Conservation (phyloP, 352 stramenopile genomes). For the Phytophthora nicotianae region DNA sequence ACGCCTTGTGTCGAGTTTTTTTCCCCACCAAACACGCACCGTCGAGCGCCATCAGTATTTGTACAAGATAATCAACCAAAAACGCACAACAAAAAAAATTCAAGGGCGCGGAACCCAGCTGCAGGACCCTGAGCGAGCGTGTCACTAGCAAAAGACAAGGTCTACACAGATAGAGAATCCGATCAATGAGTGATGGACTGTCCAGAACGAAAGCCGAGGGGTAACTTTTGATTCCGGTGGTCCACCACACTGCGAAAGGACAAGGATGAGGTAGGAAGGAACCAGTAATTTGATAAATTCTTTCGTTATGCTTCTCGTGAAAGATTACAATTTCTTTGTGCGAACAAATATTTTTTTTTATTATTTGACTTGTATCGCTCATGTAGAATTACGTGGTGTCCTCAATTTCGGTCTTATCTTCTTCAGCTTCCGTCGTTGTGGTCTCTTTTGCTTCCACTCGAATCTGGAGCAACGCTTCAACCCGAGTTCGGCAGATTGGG, state of each 20-base stretch:
- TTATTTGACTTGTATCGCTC: constrained; percentile 1
- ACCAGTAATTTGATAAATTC: constrained; percentile 46
- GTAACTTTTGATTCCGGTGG: constrained; percentile 38
- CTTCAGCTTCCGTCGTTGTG: constrained; percentile 24
- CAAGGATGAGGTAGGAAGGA: constrained; percentile 38
- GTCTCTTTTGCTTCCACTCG: constrained; percentile 58
- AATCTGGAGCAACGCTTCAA: constrained; percentile 84
- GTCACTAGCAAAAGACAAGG: constrained; percentile 12
- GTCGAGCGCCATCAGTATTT: constrained; percentile 39
- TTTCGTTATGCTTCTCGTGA: constrained; percentile 29
- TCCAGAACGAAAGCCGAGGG: constrained; percentile 33
- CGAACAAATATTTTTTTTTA: neutral
- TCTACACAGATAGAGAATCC: constrained; percentile 41
- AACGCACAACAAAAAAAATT: constrained; percentile 45
- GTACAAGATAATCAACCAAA: constrained; percentile 54
- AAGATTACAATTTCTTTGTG: no score
- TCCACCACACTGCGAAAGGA: constrained; percentile 20
- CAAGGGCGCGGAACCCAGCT: constrained; percentile 23
- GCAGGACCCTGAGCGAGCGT: constrained; percentile 15
- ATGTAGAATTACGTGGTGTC: constrained; percentile 11
- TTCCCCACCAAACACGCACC: constrained; percentile 30
- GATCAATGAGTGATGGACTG: constrained; percentile 19
- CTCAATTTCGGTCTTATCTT: constrained; percentile 27
- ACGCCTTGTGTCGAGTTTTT: constrained; percentile 30
- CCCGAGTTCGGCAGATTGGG: constrained; percentile 78